Percentiles rank a stretch among this genome's conserved stretches.
Evolutionary conservation across 192 early-diverging fungal genomes (phyloP).

Genomic region (Spinellus fusiger): DNA sequence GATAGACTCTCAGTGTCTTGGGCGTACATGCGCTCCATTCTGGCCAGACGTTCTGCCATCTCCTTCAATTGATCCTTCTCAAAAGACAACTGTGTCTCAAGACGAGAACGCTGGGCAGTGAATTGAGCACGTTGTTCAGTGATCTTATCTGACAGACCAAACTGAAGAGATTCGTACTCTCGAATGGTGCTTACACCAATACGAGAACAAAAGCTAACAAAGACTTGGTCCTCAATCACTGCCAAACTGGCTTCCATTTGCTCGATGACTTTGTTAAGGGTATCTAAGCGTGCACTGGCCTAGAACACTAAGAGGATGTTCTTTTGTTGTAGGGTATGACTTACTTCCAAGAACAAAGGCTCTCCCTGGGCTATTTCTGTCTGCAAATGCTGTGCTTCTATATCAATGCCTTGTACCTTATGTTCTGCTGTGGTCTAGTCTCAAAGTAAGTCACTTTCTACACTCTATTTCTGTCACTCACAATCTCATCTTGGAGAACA

Average conservation of each 20-base stretch:
- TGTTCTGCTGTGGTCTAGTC: slow-evolving; percentile 42
- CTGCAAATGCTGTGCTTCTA: slow-evolving; percentile 52
- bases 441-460: too few species aligned
- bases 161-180: slow-evolving; percentile 78
- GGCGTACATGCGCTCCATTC: slow-evolving; percentile 44
- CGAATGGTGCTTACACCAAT: slow-evolving; percentile 75
- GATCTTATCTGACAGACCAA: slow-evolving; percentile 62
- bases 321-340: not conserved
- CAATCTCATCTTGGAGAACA: slow-evolving; percentile 60
- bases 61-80: slow-evolving; percentile 67
- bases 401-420: slow-evolving; percentile 54
- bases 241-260: slow-evolving; percentile 41
- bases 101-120: slow-evolving; percentile 66
- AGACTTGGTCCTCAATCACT: slow-evolving; percentile 59
- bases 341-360: not conserved
- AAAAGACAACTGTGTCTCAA: slow-evolving; percentile 77
- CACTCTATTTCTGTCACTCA: slow-evolving; percentile 12
- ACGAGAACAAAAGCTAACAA: slow-evolving; percentile 71
- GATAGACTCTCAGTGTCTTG: slow-evolving; percentile 30
- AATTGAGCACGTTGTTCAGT: slow-evolving; percentile 74
- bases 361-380: slow-evolving; percentile 18
- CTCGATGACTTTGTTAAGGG: slow-evolving; percentile 35
- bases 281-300: slow-evolving; percentile 32
- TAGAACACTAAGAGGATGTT: not conserved
- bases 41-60: slow-evolving; percentile 51